A percentile compares a stretch with the other conserved stretches of the same genome.
Conservation (phyloP, 2,329 filamentous ascomycete species). For the Tolypocladium guangdongense region DNA sequence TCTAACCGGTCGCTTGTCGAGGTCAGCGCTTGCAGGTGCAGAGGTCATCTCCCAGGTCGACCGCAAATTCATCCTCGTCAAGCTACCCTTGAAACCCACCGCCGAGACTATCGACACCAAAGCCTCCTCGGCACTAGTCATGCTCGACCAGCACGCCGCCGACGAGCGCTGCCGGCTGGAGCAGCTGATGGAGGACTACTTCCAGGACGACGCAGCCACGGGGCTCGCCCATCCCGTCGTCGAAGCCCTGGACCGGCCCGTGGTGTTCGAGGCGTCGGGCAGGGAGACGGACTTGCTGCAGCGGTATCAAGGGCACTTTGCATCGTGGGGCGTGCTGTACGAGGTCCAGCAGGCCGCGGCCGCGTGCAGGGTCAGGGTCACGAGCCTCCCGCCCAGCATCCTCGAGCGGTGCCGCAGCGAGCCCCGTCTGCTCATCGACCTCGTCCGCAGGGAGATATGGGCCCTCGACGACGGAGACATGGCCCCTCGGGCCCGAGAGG, state of each 20-base stretch:
- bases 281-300: constrained; percentile 51
- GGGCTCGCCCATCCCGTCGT: constrained; percentile 13
- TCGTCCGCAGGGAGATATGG: constrained; percentile 70
- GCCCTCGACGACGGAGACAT: constrained; percentile 38
- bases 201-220: constrained; percentile 13
- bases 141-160: constrained; percentile 90
- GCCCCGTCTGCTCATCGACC: constrained; percentile 58
- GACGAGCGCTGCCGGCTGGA: constrained; percentile 83
- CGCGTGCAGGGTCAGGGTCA: constrained; percentile 33
- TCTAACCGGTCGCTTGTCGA: constrained; percentile 44
- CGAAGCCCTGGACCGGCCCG: constrained; percentile 34
- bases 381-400: constrained; percentile 58
- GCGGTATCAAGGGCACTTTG: constrained; percentile 45
- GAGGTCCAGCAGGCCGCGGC: constrained; percentile 21
- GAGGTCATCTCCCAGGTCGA: constrained; percentile 75
- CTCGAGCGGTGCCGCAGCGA: constrained; percentile 64
- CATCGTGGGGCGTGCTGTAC: constrained; percentile 64
- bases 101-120: not conserved
- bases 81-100: constrained; percentile 28
- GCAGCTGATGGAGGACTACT: constrained; percentile 47
- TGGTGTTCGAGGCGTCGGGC: constrained; percentile 53
- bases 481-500: not conserved
- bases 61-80: constrained; percentile 74
- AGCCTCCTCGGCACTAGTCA: constrained; percentile 46
- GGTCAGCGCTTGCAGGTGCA: constrained; percentile 45